Conservation (phyloP, 1,139 yeast genomes). For the Meyerozyma smithsonii region DNA sequence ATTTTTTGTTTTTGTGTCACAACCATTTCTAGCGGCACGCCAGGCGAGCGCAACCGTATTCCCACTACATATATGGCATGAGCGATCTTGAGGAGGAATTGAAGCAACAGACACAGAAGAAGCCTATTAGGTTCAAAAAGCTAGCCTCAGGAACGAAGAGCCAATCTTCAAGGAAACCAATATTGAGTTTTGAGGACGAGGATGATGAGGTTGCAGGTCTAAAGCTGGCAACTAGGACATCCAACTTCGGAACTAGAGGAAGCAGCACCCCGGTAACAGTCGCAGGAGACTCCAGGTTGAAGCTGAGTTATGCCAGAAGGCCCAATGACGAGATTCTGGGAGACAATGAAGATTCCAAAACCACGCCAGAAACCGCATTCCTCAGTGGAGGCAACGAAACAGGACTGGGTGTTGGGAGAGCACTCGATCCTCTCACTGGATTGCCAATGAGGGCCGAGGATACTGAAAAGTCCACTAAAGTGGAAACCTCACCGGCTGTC, state of each 20-base stretch:
- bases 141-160: background rate
- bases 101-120: background rate
- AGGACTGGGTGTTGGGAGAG: background rate
- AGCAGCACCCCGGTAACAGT: background rate
- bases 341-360: background rate
- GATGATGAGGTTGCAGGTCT: background rate
- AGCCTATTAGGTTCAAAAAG: background rate
- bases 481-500: background rate
- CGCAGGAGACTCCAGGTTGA: background rate
- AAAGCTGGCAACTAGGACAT: background rate
- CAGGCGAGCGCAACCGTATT: background rate
- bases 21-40: too few relatives aligned
- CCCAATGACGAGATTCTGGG: background rate
- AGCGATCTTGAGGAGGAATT: background rate
- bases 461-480: background rate
- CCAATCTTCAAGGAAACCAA: background rate
- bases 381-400: background rate
- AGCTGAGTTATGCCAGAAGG: background rate
- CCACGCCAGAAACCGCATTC: background rate
- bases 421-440: background rate
- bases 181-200: conserved; percentile 1
- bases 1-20: conserved; percentile 2
- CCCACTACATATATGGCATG: background rate
- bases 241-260: background rate
- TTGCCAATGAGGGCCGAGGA: background rate